A percentile compares a stretch with the other conserved stretches of the same genome.
These are phyloP conservation scores for Aspergillus brunneoviolaceus DNA, from an alignment of 2,329 filamentous ascomycete species.

Conservation along the genomic window DNA sequence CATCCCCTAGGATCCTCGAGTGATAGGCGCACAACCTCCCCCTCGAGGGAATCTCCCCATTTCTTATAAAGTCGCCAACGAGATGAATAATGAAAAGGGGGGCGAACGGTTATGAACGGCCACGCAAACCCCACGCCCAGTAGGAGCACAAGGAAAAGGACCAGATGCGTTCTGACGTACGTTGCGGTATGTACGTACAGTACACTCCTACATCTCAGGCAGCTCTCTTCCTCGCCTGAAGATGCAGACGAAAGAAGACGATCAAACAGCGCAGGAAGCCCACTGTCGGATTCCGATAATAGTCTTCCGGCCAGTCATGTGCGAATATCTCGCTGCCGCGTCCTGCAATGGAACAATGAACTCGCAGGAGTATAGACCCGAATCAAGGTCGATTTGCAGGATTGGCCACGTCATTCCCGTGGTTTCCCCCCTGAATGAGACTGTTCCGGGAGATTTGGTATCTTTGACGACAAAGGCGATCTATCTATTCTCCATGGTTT, in stretches of 20 bases:
- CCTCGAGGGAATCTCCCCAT: neutral
- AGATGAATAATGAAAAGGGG: neutral
- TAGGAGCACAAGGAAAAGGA: neutral
- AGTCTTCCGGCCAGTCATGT: neutral
- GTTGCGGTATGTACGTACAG: neutral
- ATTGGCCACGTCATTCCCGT: neutral
- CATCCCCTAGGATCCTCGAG: neutral
- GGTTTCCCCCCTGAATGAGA: neutral
- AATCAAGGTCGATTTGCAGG: neutral
- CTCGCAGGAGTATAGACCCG: neutral
- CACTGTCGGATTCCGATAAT: neutral
- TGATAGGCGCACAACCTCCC: neutral
- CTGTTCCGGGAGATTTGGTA: neutral
- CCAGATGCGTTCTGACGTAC: slow-evolving; percentile 2
- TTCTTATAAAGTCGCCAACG: neutral
- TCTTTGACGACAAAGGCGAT: neutral
- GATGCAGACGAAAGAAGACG: neutral
- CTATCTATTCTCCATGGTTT: no score
- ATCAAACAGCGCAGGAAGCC: neutral
- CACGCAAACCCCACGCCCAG: neutral
- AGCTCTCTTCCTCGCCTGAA: neutral
- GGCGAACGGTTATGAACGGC: neutral
- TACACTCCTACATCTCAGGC: neutral
- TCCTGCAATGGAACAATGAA: neutral
- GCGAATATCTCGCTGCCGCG: neutral